These are phyloP conservation scores for Massarina eburnea DNA, from an alignment of 2,329 filamentous ascomycete genomes.

Conservation along the genomic window DNA sequence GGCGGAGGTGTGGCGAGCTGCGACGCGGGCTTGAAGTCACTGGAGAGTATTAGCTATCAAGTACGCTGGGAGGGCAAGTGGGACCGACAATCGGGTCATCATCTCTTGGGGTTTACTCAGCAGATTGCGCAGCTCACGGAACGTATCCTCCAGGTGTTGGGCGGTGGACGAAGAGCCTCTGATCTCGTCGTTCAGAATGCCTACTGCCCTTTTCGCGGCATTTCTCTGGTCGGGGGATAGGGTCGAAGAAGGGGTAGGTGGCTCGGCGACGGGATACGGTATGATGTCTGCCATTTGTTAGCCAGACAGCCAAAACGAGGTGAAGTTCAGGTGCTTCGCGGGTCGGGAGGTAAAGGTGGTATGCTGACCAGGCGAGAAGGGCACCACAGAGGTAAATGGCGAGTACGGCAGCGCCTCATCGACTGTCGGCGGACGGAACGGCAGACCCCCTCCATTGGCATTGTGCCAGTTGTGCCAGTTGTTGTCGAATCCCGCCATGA, in stretches of 20 bases:
- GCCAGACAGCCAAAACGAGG: slow-evolving; percentile 8
- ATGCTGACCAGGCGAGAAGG: slow-evolving; percentile 70
- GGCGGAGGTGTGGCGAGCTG: slow-evolving; percentile 35
- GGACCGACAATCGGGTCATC: slow-evolving; percentile 66
- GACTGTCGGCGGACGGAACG: slow-evolving; percentile 51
- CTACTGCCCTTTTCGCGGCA: slow-evolving; percentile 57
- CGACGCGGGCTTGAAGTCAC: slow-evolving; percentile 34
- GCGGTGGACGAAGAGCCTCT: slow-evolving; percentile 60
- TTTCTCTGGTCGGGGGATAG: slow-evolving; percentile 50
- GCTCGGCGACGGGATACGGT: slow-evolving; percentile 47
- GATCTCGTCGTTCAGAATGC: slow-evolving; percentile 72
- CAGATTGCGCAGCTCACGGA: slow-evolving; percentile 74
- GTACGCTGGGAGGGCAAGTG: not conserved
- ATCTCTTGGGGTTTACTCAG: slow-evolving; percentile 67
- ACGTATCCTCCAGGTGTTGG: slow-evolving; percentile 68
- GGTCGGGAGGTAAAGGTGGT: slow-evolving; percentile 17
- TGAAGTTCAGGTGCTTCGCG: slow-evolving; percentile 17
- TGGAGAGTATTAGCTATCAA: slow-evolving; percentile 18
- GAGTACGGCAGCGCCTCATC: slow-evolving; percentile 80
- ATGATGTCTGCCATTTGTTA: slow-evolving; percentile 46
- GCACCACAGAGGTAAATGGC: slow-evolving; percentile 77
- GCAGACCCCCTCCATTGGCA: slow-evolving; percentile 35
- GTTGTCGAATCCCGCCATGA: slow-evolving; percentile 23
- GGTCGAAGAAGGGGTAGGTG: slow-evolving; percentile 42
- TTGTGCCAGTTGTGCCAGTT: slow-evolving; percentile 34